These are phyloP conservation scores for Alternaria hordeiaustralica DNA, from an alignment of 2,329 filamentous ascomycete species.

Conservation along the genomic window DNA sequence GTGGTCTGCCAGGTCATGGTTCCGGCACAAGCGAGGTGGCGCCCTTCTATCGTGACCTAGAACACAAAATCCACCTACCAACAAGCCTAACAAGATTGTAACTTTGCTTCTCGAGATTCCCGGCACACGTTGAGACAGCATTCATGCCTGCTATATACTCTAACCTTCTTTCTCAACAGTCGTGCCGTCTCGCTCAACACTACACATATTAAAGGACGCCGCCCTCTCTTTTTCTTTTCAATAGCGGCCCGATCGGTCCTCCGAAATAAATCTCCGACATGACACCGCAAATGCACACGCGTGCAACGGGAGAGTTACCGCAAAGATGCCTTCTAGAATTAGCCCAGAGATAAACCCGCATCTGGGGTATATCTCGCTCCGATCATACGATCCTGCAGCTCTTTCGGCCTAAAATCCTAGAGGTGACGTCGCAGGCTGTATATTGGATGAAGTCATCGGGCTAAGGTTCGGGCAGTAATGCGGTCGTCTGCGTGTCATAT, in stretches of 20 bases:
- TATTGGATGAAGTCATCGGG: neutral
- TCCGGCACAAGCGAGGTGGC: conserved; percentile 9
- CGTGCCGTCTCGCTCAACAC: neutral
- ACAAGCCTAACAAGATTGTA: neutral
- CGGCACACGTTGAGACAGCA: neutral
- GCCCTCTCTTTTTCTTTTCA: neutral
- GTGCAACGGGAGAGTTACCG: neutral
- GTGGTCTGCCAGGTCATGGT: conserved; percentile 4
- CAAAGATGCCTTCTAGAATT: neutral
- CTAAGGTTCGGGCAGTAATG: neutral
- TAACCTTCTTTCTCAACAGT: neutral
- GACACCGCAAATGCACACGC: conserved; percentile 4
- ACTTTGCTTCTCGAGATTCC: neutral
- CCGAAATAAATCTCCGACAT: conserved; percentile 12
- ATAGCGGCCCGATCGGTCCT: neutral
- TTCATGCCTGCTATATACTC: neutral
- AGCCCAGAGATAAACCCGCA: neutral
- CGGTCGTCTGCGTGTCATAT: neutral
- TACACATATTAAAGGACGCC: neutral
- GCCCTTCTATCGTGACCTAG: conserved; percentile 5
- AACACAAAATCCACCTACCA: neutral
- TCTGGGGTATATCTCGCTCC: neutral
- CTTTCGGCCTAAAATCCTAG: neutral
- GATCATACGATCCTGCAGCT: neutral
- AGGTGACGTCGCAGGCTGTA: neutral